These are phyloP conservation scores for Samsoniella hepiali DNA, from an alignment of 2,329 filamentous ascomycete genomes.

Conservation along the genomic window DNA sequence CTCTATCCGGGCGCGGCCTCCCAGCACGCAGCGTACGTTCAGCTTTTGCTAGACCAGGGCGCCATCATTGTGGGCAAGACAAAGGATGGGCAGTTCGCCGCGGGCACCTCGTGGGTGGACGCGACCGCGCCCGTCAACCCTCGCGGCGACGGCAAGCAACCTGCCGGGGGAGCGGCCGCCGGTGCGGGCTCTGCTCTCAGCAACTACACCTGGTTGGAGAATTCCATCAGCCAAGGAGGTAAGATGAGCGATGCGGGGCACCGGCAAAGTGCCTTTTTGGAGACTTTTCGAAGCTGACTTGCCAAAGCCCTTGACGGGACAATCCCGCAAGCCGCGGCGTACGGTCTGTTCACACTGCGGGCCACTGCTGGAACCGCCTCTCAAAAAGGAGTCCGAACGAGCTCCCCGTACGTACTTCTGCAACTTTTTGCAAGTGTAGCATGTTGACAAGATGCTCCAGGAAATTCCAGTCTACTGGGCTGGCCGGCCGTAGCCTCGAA, in stretches of 20 bases:
- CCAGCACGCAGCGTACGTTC: slow-evolving; percentile 48
- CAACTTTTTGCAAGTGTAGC: too few relatives aligned
- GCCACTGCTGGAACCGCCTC: slow-evolving; percentile 22
- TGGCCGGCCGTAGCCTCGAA: slow-evolving; percentile 28
- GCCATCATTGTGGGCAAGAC: slow-evolving; percentile 55
- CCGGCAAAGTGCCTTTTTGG: neutral
- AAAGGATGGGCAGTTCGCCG: slow-evolving; percentile 47
- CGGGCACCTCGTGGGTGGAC: slow-evolving; percentile 42
- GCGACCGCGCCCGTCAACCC: slow-evolving; percentile 42
- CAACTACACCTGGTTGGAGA: slow-evolving; percentile 41
- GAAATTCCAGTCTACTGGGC: slow-evolving; percentile 24
- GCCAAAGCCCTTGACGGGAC: slow-evolving; percentile 24
- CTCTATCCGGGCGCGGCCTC: slow-evolving; percentile 45
- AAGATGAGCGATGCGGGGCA: slow-evolving; percentile 13
- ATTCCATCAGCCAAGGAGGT: slow-evolving; percentile 38
- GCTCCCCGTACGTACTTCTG: slow-evolving; percentile 20
- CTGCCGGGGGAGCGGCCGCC: slow-evolving; percentile 32
- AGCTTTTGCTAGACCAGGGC: slow-evolving; percentile 57
- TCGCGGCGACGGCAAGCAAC: slow-evolving; percentile 46
- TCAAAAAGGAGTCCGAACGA: slow-evolving; percentile 17
- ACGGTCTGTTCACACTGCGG: slow-evolving; percentile 32
- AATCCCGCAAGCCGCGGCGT: slow-evolving; percentile 23
- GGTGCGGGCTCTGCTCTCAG: slow-evolving; percentile 39
- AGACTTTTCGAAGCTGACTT: slow-evolving; percentile 23
- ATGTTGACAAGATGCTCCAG: neutral